phyloP scores from a whole-genome alignment of 805 yeast genomes.

The Pichia sporocuriosa region DNA sequence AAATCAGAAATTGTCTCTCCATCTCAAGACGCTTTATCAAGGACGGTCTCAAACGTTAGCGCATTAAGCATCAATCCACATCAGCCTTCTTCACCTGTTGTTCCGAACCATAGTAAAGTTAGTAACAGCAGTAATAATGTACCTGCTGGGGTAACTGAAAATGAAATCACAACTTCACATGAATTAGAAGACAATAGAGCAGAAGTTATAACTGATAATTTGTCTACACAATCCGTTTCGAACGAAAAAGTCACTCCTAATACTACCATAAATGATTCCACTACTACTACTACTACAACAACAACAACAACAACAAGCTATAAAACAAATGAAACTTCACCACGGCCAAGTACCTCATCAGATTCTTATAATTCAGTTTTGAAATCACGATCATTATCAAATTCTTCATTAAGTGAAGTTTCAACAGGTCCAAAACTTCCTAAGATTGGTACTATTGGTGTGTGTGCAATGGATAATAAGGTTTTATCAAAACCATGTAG shows the following conservation, averaged over 20 bases:
- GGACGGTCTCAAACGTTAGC: constrained; percentile 28
- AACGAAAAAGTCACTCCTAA: neutral
- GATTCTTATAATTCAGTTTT: constrained; percentile 9
- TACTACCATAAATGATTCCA: neutral
- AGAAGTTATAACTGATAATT: neutral
- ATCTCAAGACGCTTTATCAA: constrained; percentile 25
- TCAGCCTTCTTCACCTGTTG: constrained; percentile 1
- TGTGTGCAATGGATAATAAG: constrained; percentile 98
- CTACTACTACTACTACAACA: neutral
- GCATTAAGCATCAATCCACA: constrained; percentile 24
- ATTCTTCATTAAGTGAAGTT: constrained; percentile 18
- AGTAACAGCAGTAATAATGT: neutral
- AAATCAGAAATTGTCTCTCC: constrained; percentile 32
- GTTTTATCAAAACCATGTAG: constrained; percentile 95
- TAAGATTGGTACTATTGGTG: constrained; percentile 88
- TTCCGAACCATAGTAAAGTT: neutral
- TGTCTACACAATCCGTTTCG: too few species aligned
- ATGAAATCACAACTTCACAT: too few species aligned
- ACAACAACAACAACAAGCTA: neutral
- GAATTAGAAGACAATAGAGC: neutral
- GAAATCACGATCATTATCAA: constrained; percentile 27
- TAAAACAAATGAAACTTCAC: constrained; percentile 1
- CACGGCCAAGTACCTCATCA: constrained; percentile 10
- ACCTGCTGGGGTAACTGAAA: neutral
- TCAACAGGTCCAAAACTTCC: constrained; percentile 48